Conservation (phyloP, 1,284 basidiomycete genomes). For the Peniophora sp. region DNA sequence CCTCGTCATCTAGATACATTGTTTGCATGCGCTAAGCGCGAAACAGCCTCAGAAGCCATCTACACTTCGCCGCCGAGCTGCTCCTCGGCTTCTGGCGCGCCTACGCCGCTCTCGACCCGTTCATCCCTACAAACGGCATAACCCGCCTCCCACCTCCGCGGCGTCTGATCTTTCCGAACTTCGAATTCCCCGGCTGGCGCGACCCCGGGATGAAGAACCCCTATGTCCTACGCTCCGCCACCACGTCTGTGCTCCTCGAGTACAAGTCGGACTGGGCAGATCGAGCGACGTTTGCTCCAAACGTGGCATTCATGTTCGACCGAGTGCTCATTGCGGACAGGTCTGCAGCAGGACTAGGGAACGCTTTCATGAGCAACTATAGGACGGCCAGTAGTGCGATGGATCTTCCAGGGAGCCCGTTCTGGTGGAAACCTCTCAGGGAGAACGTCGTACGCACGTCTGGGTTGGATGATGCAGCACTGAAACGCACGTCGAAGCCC, state of each 20-base stretch:
- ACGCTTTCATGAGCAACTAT: conserved; percentile 59
- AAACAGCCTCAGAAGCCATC: conserved; percentile 38
- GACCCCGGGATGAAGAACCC: conserved; percentile 82
- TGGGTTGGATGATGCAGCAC: conserved; percentile 36
- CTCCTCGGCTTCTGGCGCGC: conserved; percentile 86
- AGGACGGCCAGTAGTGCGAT: conserved; percentile 73
- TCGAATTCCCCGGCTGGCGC: conserved; percentile 72
- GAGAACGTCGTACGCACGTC: conserved; percentile 67
- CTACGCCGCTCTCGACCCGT: conserved; percentile 72
- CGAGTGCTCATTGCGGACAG: conserved; percentile 79
- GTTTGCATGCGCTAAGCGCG: no score
- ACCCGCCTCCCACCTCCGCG: conserved; percentile 65
- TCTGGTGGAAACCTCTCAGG: conserved; percentile 79
- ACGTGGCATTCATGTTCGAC: conserved; percentile 67
- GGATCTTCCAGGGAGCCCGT: conserved; percentile 57
- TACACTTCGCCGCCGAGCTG: conserved; percentile 83
- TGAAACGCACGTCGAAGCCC: conserved; percentile 27
- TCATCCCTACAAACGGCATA: conserved; percentile 54
- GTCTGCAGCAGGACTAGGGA: conserved; percentile 68
- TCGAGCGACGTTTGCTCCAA: conserved; percentile 57
- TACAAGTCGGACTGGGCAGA: conserved; percentile 78
- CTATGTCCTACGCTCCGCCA: conserved; percentile 66
- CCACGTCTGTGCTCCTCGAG: conserved; percentile 70
- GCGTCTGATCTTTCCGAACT: conserved; percentile 67
- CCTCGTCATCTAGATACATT: no score